Evolutionary conservation across 202 grass and related monocot genomes (phyloP).

Genomic region (Schoenoplectus triqueter): DNA sequence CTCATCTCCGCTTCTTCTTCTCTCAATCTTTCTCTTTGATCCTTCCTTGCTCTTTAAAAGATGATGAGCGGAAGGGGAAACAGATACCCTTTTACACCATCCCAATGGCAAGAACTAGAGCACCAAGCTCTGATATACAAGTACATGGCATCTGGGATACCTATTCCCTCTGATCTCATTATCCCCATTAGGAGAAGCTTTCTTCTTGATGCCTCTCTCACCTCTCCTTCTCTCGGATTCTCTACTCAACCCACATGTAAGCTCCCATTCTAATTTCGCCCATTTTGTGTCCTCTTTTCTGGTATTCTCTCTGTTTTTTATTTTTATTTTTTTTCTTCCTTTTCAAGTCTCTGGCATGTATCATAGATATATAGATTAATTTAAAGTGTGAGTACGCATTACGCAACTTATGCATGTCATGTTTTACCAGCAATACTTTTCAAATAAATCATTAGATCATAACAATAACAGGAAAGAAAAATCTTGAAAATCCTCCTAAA

Average conservation of each 20-base stretch:
- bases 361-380: background rate
- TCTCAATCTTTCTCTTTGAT: background rate
- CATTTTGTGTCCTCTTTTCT: background rate
- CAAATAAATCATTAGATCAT: background rate
- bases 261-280: background rate
- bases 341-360: background rate
- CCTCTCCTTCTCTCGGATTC: constrained; percentile 77
- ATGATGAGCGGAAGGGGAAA: constrained; percentile 56
- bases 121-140: constrained; percentile 97
- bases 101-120: constrained; percentile 98
- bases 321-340: background rate
- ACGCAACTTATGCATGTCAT: background rate
- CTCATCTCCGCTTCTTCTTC: constrained; percentile 18
- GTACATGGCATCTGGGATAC: constrained; percentile 82
- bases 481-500: background rate
- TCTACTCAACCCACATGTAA: constrained; percentile 74
- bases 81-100: constrained; percentile 79
- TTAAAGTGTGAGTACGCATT: background rate
- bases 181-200: constrained; percentile 79
- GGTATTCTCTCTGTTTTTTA: background rate
- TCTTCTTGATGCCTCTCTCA: constrained; percentile 73
- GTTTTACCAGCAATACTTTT: background rate
- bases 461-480: background rate
- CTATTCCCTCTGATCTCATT: constrained; percentile 86
- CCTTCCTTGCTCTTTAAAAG: constrained; percentile 41